Conservation (phyloP, 345 rosid genomes). For the Toxicodendron radicans region DNA sequence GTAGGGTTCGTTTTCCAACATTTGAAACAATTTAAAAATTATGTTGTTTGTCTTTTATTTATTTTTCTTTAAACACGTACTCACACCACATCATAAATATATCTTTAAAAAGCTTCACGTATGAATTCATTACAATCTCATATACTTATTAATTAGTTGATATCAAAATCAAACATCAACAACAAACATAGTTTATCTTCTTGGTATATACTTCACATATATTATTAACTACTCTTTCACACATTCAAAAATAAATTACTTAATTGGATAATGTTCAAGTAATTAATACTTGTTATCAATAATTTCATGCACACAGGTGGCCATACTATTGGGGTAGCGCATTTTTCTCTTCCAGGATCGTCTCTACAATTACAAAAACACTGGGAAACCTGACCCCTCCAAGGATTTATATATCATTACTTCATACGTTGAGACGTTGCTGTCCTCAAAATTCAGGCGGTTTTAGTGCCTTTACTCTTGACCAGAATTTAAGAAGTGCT, state of each 20-base stretch:
- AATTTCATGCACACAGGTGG: slow-evolving; percentile 31
- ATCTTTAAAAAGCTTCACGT: too few relatives aligned
- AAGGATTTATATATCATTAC: slow-evolving; percentile 46
- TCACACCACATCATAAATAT: too few relatives aligned
- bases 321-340: slow-evolving; percentile 56
- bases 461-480: slow-evolving; percentile 31
- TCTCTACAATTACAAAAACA: slow-evolving; percentile 46
- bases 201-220: slow-evolving; percentile 28
- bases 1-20: too few relatives aligned
- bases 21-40: too few relatives aligned
- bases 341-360: slow-evolving; percentile 59
- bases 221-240: too few relatives aligned
- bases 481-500: slow-evolving; percentile 41
- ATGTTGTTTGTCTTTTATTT: too few relatives aligned
- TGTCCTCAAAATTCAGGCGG: slow-evolving; percentile 21
- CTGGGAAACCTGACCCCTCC: slow-evolving; percentile 50
- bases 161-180: too few relatives aligned
- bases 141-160: too few relatives aligned
- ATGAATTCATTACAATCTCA: too few relatives aligned
- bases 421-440: slow-evolving; percentile 17
- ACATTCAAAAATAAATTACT: too few relatives aligned
- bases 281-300: background rate
- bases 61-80: too few relatives aligned
- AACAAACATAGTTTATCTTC: slow-evolving; percentile 54
- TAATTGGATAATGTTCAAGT: too few relatives aligned